These are phyloP conservation scores for Xerocomus cyaneibrunnescens DNA, from an alignment of 1,284 basidiomycete genomes.

Conservation along the genomic window DNA sequence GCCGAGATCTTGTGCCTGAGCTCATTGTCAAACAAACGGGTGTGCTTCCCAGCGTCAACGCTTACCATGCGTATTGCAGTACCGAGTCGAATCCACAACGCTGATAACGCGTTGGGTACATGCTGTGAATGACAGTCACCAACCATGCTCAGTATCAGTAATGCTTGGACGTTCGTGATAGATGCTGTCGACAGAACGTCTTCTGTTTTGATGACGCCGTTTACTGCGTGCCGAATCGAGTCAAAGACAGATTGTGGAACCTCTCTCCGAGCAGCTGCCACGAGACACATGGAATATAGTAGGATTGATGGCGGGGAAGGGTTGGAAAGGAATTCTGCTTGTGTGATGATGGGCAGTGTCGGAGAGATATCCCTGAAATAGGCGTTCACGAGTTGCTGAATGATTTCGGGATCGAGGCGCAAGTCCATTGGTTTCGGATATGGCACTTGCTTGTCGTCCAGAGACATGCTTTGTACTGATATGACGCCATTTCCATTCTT, in stretches of 20 bases:
- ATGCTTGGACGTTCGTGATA: constrained; percentile 85
- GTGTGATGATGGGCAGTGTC: constrained; percentile 85
- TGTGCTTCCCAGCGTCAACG: constrained; percentile 9
- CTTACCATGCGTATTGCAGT: constrained; percentile 83
- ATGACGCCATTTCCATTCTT: constrained; percentile 87
- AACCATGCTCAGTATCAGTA: constrained; percentile 82
- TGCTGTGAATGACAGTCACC: constrained; percentile 79
- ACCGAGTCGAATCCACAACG: constrained; percentile 75
- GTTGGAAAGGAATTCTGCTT: constrained; percentile 80
- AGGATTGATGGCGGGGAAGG: constrained; percentile 76
- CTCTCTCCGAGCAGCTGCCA: constrained; percentile 83
- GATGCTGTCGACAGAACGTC: constrained; percentile 88
- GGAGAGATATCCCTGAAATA: constrained; percentile 88
- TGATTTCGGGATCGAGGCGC: constrained; percentile 72
- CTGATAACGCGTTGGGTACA: constrained; percentile 73
- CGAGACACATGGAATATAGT: constrained; percentile 90
- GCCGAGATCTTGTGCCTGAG: constrained; percentile 87
- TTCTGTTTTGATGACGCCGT: constrained; percentile 82
- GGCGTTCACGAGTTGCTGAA: constrained; percentile 84
- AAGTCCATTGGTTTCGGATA: constrained; percentile 63
- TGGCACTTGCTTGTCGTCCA: constrained; percentile 51
- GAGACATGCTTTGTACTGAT: constrained; percentile 68
- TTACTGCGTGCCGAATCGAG: constrained; percentile 81
- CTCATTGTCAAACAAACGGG: constrained; percentile 12
- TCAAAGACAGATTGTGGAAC: constrained; percentile 84